A percentile compares a stretch with the other conserved stretches of the same genome.
These are phyloP conservation scores for Tolypocladium ophioglossoides DNA, from an alignment of 2,329 filamentous ascomycete species.

Conservation along the genomic window DNA sequence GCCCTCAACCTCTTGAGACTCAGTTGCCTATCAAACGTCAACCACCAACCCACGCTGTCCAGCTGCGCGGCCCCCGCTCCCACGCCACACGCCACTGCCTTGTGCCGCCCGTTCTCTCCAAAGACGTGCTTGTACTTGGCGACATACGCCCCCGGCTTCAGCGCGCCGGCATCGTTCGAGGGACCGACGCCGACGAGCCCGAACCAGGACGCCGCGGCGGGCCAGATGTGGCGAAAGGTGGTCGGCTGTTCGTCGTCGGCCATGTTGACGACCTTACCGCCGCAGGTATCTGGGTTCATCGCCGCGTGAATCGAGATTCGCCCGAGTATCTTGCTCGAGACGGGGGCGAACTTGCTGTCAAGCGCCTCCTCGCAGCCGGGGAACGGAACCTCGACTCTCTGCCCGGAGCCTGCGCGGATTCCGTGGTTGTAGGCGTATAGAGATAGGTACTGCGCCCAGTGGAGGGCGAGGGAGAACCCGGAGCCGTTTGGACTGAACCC, in stretches of 20 bases:
- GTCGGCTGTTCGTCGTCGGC: slow-evolving; percentile 16
- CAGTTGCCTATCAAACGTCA: slow-evolving; percentile 36
- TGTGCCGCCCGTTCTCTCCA: slow-evolving; percentile 9
- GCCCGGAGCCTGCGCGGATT: neutral
- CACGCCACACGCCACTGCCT: slow-evolving; percentile 20
- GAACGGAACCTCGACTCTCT: slow-evolving; percentile 15
- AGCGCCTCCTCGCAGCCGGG: slow-evolving; percentile 15
- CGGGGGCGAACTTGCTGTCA: slow-evolving; percentile 19
- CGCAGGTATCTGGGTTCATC: slow-evolving; percentile 14
- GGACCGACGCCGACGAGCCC: slow-evolving; percentile 16
- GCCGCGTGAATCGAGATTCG: slow-evolving; percentile 19
- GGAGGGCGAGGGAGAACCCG: slow-evolving; percentile 22
- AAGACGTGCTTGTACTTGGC: slow-evolving; percentile 18
- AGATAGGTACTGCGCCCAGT: slow-evolving; percentile 29
- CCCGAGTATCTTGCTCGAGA: slow-evolving; percentile 18
- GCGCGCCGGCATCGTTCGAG: neutral
- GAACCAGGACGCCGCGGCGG: slow-evolving; percentile 19
- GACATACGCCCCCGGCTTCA: slow-evolving; percentile 20
- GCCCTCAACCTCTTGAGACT: slow-evolving; percentile 27
- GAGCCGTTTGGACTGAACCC: slow-evolving; percentile 29
- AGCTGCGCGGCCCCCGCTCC: slow-evolving; percentile 25
- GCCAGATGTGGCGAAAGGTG: slow-evolving; percentile 19
- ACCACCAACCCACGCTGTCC: slow-evolving; percentile 32
- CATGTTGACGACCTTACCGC: slow-evolving; percentile 21
- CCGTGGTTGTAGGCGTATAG: slow-evolving; percentile 20